A percentile compares a stretch with the other conserved stretches of the same genome.
These are phyloP conservation scores for Ettlia oleoabundans DNA, from an alignment of 139 green algal species.

Conservation along the genomic window DNA sequence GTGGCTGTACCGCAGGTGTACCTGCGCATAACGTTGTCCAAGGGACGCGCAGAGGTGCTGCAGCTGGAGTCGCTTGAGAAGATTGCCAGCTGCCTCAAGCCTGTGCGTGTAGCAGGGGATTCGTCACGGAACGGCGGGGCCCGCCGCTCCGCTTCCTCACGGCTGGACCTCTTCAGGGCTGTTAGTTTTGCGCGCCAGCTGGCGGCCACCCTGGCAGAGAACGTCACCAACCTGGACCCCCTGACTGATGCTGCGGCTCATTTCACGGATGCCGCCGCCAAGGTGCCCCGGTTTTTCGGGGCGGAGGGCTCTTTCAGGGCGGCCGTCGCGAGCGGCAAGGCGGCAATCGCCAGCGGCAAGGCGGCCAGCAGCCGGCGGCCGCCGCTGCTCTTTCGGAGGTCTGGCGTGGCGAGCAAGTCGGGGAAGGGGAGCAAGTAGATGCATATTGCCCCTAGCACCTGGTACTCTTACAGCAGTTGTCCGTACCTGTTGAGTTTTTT, in stretches of 20 bases:
- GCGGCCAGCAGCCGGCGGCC: too few relatives aligned
- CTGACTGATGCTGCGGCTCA: not conserved
- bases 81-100: slow-evolving; percentile 7
- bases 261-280: not conserved
- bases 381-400: too few relatives aligned
- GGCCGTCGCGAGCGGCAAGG: too few relatives aligned
- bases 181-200: slow-evolving; percentile 28
- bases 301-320: not conserved
- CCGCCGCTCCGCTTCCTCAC: not conserved
- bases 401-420: too few relatives aligned
- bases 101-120: not conserved
- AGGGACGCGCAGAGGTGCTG: slow-evolving; percentile 19
- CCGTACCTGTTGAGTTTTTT: too few relatives aligned
- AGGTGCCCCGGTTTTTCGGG: not conserved
- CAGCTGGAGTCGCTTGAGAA: slow-evolving; percentile 27
- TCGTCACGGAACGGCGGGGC: not conserved
- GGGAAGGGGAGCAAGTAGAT: too few relatives aligned
- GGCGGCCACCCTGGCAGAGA: slow-evolving; percentile 6
- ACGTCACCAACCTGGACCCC: not conserved
- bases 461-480: too few relatives aligned
- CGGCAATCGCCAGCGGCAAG: too few relatives aligned
- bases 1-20: slow-evolving; percentile 20
- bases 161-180: slow-evolving; percentile 19
- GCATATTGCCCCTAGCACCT: too few relatives aligned
- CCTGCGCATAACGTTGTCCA: slow-evolving; percentile 17